Evolutionary conservation across 2,329 filamentous ascomycete genomes (phyloP).

Genomic region (Phialocephala sp.): DNA sequence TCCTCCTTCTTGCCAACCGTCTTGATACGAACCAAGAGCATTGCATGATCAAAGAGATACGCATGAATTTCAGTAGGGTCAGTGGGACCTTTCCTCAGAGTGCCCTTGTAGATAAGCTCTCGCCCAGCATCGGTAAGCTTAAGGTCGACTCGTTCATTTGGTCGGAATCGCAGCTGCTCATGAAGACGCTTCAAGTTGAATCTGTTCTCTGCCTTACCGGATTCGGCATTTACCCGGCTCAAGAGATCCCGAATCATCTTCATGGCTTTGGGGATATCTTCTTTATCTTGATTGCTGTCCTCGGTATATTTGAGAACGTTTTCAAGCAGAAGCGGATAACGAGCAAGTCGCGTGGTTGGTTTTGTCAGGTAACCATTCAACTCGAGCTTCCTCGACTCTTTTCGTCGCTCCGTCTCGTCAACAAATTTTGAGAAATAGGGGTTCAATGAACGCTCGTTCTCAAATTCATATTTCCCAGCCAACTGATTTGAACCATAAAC

Average conservation of each 20-base stretch:
- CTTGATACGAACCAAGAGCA: constrained; percentile 90
- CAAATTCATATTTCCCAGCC: constrained; percentile 97
- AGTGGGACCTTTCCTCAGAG: constrained; percentile 88
- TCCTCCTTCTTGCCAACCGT: constrained; percentile 92
- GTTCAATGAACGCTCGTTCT: constrained; percentile 91
- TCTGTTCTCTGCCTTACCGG: constrained; percentile 95
- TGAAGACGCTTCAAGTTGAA: constrained; percentile 95
- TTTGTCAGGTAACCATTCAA: constrained; percentile 98
- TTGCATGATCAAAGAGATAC: constrained; percentile 95
- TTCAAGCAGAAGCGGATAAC: constrained; percentile 91
- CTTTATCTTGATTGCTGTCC: constrained; percentile 85
- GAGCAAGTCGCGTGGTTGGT: constrained; percentile 90
- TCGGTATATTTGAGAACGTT: constrained; percentile 92
- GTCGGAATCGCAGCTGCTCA: constrained; percentile 87
- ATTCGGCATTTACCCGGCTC: constrained; percentile 89
- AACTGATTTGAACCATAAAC: constrained; percentile 94
- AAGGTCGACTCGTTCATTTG: constrained; percentile 89
- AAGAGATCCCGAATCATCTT: constrained; percentile 86
- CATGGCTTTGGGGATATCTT: constrained; percentile 90
- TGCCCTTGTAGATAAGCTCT: constrained; percentile 92
- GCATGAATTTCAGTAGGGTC: constrained; percentile 90
- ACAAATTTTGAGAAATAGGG: constrained; percentile 87
- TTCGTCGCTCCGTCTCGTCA: constrained; percentile 93
- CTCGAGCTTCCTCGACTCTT: constrained; percentile 95
- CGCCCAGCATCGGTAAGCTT: constrained; percentile 93